Conservation (phyloP, 2,329 filamentous ascomycete genomes). For the Dactylellina leptospora region DNA sequence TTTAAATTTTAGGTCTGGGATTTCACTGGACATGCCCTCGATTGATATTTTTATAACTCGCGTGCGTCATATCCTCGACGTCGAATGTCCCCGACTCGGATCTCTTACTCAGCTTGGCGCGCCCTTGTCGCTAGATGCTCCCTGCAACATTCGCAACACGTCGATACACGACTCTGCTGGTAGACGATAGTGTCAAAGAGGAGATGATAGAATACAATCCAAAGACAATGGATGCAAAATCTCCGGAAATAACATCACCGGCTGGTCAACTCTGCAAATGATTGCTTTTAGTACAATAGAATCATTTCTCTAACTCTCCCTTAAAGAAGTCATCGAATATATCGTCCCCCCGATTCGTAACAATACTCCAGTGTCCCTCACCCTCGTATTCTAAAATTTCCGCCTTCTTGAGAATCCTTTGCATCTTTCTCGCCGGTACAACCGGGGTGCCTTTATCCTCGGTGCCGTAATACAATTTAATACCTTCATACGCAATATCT, state of each 20-base stretch:
- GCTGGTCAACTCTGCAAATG: too few species aligned
- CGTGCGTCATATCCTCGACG: too few species aligned
- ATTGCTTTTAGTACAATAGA: too few species aligned
- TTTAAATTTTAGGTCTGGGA: too few species aligned
- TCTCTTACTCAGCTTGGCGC: background rate
- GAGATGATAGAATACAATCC: too few species aligned
- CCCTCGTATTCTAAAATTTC: conserved; percentile 58
- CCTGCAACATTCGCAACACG: conserved; percentile 12
- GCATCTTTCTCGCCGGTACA: conserved; percentile 59
- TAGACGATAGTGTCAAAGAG: background rate
- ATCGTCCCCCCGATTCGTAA: conserved; percentile 12
- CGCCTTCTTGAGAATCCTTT: conserved; percentile 59
- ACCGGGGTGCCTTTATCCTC: conserved; percentile 58
- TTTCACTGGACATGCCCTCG: too few species aligned
- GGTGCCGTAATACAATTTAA: conserved; percentile 58
- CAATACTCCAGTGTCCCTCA: conserved; percentile 59
- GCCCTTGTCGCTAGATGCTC: background rate
- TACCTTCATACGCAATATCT: conserved; percentile 56
- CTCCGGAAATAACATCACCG: too few species aligned
- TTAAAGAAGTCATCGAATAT: conserved; percentile 37
- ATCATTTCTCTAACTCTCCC: background rate
- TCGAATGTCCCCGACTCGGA: conserved; percentile 8
- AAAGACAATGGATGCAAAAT: too few species aligned
- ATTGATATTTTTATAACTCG: too few species aligned
- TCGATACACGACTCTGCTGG: background rate